Conservation (phyloP, 2,329 filamentous ascomycete genomes). For the Cladobotryum mycophilum region DNA sequence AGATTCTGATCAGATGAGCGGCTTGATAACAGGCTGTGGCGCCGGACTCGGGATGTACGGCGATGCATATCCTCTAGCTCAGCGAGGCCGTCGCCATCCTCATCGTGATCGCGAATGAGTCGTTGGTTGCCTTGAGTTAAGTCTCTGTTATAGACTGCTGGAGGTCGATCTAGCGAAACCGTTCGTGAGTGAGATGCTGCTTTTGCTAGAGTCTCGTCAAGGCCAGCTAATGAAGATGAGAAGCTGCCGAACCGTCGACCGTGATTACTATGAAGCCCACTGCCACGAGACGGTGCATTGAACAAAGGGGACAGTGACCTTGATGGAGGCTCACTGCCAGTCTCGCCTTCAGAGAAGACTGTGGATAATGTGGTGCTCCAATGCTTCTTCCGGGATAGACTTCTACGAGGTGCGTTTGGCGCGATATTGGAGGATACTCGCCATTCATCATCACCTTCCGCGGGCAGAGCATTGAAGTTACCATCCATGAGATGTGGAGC, state of each 20-base stretch:
- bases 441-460: conserved; percentile 19
- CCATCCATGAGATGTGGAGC: conserved; percentile 26
- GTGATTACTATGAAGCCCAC: conserved; percentile 43
- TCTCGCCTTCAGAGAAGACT: conserved; percentile 56
- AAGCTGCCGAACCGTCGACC: conserved; percentile 53
- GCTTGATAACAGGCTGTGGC: conserved; percentile 46
- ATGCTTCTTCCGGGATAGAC: conserved; percentile 36
- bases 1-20: conserved; percentile 46
- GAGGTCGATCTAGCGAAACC: conserved; percentile 45
- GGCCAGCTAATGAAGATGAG: conserved; percentile 44
- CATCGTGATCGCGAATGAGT: conserved; percentile 53
- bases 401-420: conserved; percentile 3
- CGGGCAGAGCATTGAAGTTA: conserved; percentile 1
- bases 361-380: conserved; percentile 61
- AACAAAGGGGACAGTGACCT: conserved; percentile 40
- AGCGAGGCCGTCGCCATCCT: conserved; percentile 57
- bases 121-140: conserved; percentile 31
- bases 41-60: conserved; percentile 47
- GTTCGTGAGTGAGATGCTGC: conserved; percentile 34
- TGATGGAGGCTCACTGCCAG: conserved; percentile 42
- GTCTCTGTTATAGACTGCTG: conserved; percentile 35
- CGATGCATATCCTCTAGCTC: conserved; percentile 50
- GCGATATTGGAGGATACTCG: conserved; percentile 7
- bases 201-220: conserved; percentile 32
- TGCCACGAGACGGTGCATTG: conserved; percentile 40